A percentile compares a stretch with the other conserved stretches of the same genome.
Evolutionary conservation across 2,329 filamentous ascomycete species (phyloP).

Genomic region (Colletotrichum australisinense): DNA sequence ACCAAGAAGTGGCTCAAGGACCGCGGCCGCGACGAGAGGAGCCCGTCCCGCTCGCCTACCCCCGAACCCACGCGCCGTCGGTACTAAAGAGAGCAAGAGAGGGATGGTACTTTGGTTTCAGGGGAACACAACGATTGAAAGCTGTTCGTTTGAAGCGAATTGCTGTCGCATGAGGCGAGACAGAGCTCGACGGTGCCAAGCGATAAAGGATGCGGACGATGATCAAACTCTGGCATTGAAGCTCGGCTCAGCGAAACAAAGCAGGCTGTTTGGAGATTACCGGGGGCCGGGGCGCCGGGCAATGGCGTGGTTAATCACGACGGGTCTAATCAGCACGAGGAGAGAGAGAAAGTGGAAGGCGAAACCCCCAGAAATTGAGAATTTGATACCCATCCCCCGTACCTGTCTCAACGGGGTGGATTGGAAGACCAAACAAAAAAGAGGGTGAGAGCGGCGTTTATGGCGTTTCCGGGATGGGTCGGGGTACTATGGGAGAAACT

Average conservation of each 20-base stretch:
- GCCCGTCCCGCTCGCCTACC: conserved; percentile 83
- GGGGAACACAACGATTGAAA: background rate
- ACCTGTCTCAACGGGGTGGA: background rate
- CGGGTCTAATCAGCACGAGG: background rate
- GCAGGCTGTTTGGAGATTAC: too few relatives aligned
- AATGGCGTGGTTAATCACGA: background rate
- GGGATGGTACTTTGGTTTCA: background rate
- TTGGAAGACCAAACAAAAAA: conserved; percentile 4
- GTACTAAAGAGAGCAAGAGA: conserved; percentile 57
- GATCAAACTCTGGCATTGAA: too few relatives aligned
- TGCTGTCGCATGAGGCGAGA: too few relatives aligned
- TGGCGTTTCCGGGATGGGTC: conserved; percentile 20
- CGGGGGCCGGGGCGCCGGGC: background rate
- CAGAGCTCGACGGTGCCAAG: too few relatives aligned
- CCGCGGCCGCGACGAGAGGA: conserved; percentile 86
- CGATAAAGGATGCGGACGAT: too few relatives aligned
- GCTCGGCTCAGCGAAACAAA: too few relatives aligned
- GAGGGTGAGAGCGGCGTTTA: conserved; percentile 15
- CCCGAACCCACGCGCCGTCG: conserved; percentile 84
- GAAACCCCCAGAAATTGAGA: background rate
- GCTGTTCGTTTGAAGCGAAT: background rate
- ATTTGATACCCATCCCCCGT: conserved; percentile 8
- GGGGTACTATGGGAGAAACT: background rate
- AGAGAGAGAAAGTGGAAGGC: background rate
- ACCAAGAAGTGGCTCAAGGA: conserved; percentile 97